Percentiles rank a stretch among this genome's conserved stretches.
Conservation (phyloP, 495 filamentous ascomycete species). For the Rostrohypoxylon terebratum region DNA sequence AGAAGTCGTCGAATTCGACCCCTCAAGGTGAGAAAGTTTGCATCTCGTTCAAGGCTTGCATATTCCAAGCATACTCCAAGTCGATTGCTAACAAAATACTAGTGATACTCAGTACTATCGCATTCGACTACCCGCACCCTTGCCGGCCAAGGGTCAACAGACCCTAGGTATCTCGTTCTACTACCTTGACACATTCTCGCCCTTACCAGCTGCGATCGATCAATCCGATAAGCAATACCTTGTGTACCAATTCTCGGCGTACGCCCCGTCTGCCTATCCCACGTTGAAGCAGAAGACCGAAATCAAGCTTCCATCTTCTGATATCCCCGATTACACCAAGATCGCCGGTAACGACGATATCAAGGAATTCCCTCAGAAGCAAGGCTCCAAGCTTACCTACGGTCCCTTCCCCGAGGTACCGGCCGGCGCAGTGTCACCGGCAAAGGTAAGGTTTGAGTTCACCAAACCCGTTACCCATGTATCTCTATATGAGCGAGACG, state of each 20-base stretch:
- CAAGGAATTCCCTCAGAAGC: conserved; percentile 77
- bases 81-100: conserved; percentile 34
- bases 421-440: conserved; percentile 76
- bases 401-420: conserved; percentile 86
- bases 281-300: conserved; percentile 96
- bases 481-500: conserved; percentile 81
- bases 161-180: conserved; percentile 90
- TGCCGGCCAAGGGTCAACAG: conserved; percentile 78
- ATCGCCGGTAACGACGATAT: conserved; percentile 72
- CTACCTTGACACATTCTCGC: conserved; percentile 76
- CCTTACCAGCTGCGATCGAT: conserved; percentile 81
- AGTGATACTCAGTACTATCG: conserved; percentile 87
- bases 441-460: conserved; percentile 92
- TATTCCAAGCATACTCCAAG: not conserved
- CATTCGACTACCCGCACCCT: conserved; percentile 77
- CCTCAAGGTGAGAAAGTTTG: conserved; percentile 63
- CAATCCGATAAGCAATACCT: conserved; percentile 90
- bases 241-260: conserved; percentile 84
- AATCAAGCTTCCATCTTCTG: conserved; percentile 82
- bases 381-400: conserved; percentile 88
- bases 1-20: conserved; percentile 72
- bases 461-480: conserved; percentile 88
- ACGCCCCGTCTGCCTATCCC: conserved; percentile 80
- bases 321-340: conserved; percentile 86
- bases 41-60: not conserved